These are phyloP conservation scores for Penicillium argentinense DNA, from an alignment of 495 filamentous ascomycete species.

Conservation along the genomic window DNA sequence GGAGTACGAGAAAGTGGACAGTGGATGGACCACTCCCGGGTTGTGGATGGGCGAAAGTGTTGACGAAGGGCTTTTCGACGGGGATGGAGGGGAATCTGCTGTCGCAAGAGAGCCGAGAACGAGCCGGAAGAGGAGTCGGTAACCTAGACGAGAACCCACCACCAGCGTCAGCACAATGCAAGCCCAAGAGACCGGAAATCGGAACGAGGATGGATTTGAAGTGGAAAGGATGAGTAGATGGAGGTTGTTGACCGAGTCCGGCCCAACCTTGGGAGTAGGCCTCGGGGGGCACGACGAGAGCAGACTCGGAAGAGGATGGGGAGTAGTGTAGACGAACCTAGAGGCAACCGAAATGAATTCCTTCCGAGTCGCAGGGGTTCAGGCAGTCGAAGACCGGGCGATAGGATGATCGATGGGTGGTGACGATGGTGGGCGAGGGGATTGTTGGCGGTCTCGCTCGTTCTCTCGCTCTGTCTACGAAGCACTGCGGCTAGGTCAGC, in stretches of 20 bases:
- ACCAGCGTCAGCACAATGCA: slow-evolving; percentile 32
- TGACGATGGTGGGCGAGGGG: slow-evolving; percentile 28
- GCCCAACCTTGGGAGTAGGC: slow-evolving; percentile 31
- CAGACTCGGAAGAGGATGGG: slow-evolving; percentile 41
- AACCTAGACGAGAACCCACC: slow-evolving; percentile 22
- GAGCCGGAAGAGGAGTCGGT: slow-evolving; percentile 33
- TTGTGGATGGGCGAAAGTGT: slow-evolving; percentile 27
- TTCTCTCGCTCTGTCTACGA: slow-evolving; percentile 35
- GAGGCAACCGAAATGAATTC: slow-evolving; percentile 22
- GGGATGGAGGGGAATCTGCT: slow-evolving; percentile 36
- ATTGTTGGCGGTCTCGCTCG: slow-evolving; percentile 24
- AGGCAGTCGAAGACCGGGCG: slow-evolving; percentile 16
- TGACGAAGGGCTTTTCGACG: slow-evolving; percentile 39
- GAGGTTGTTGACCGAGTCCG: slow-evolving; percentile 32
- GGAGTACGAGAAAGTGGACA: slow-evolving; percentile 23
- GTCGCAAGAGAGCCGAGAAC: slow-evolving; percentile 47
- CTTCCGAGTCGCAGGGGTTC: slow-evolving; percentile 33
- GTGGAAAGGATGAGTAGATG: slow-evolving; percentile 25
- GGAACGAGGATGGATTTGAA: slow-evolving; percentile 17
- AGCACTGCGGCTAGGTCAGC: slow-evolving; percentile 48
- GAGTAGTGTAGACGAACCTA: slow-evolving; percentile 40
- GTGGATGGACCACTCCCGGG: slow-evolving; percentile 42
- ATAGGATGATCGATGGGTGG: slow-evolving; percentile 27
- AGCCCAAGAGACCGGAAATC: slow-evolving; percentile 10
- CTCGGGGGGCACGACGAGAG: slow-evolving; percentile 33